phyloP scores from a whole-genome alignment of 164 flowering plant genomes.

The Aristolochia contorta region DNA sequence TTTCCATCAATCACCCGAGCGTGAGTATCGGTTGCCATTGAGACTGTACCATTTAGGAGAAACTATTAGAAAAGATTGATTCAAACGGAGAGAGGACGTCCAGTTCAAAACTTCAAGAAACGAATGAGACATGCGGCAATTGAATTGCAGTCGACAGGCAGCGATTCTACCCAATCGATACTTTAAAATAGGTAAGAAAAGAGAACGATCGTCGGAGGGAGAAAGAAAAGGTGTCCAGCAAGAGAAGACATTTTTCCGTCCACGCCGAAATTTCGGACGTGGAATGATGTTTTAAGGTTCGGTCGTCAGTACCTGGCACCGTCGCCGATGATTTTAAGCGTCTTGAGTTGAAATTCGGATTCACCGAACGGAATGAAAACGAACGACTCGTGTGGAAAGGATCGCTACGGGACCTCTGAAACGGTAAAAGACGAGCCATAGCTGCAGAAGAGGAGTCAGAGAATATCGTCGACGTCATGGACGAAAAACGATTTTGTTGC shows the following conservation, averaged over 20 bases:
- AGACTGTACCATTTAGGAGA: slow-evolving; percentile 23
- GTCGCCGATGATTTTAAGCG: slow-evolving; percentile 6
- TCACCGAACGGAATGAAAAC: slow-evolving; percentile 5
- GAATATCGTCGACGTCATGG: slow-evolving; percentile 22
- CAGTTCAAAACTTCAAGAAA: not conserved
- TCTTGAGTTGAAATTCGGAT: slow-evolving; percentile 3
- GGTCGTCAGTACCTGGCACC: slow-evolving; percentile 16
- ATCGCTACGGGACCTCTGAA: slow-evolving; percentile 10
- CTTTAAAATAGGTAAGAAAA: not conserved
- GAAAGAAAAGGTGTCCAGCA: not conserved
- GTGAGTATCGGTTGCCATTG: slow-evolving; percentile 27
- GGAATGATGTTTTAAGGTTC: not conserved
- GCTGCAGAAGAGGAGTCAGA: slow-evolving; percentile 34
- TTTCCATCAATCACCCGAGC: slow-evolving; percentile 88
- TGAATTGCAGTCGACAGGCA: not conserved
- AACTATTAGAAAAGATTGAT: not conserved
- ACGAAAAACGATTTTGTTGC: too few relatives aligned
- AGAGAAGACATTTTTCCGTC: not conserved
- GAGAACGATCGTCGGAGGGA: not conserved
- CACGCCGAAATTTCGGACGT: not conserved
- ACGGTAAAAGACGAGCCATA: slow-evolving; percentile 29
- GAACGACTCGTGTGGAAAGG: slow-evolving; percentile 13
- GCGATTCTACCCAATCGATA: not conserved
- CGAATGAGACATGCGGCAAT: not conserved
- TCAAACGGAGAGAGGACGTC: too few relatives aligned